These are phyloP conservation scores for Fusarium ambrosium DNA, from an alignment of 2,329 filamentous ascomycete genomes.

Conservation along the genomic window DNA sequence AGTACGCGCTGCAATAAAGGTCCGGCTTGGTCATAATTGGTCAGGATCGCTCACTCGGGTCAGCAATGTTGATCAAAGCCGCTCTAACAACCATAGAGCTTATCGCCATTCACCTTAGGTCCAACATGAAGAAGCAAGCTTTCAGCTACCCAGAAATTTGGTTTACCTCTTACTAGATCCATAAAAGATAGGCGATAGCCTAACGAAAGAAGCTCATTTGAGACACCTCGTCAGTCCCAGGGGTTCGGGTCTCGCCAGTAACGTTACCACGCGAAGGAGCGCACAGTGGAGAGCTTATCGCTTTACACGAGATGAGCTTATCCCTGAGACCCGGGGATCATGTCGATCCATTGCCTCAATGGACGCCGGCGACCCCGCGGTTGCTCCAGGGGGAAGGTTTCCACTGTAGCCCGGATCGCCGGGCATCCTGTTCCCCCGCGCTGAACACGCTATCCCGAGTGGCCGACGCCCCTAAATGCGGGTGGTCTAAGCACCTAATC, in stretches of 20 bases:
- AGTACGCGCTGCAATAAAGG: neutral
- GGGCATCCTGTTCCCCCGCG: constrained; percentile 1
- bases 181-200: constrained; percentile 1
- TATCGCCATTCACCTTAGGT: neutral
- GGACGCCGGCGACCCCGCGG: neutral
- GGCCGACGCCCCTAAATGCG: constrained; percentile 2
- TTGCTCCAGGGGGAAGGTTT: neutral
- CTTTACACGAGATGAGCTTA: neutral
- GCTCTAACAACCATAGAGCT: neutral
- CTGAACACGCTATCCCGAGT: constrained; percentile 3
- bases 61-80: neutral
- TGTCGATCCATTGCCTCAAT: neutral
- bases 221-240: neutral
- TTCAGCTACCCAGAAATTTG: neutral
- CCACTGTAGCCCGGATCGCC: neutral
- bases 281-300: neutral
- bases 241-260: neutral
- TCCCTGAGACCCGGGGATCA: neutral
- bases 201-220: neutral
- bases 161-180: neutral
- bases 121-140: neutral
- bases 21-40: neutral
- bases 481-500: constrained; percentile 1
- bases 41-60: neutral
- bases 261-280: neutral